Conservation (phyloP, 73 alveolate species). For the Diophrys sp. region DNA sequence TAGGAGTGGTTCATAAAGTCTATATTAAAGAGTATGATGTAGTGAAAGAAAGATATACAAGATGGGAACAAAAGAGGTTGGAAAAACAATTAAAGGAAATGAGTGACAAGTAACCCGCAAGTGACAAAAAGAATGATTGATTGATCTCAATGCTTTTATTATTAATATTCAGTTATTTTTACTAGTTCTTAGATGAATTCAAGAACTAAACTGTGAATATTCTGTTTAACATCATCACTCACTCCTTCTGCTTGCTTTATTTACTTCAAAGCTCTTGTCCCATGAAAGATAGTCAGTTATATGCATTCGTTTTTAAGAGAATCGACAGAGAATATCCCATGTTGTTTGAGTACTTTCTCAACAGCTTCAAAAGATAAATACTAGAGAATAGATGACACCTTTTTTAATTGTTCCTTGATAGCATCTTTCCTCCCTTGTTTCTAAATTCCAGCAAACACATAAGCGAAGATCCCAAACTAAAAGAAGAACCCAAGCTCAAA, state of each 20-base stretch:
- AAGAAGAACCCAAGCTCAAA: conserved; percentile 51
- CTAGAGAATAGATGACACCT: conserved; percentile 36
- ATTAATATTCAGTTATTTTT: neutral
- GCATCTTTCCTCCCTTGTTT: conserved; percentile 23
- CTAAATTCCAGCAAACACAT: conserved; percentile 37
- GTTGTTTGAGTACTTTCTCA: conserved; percentile 26
- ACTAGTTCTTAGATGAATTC: neutral
- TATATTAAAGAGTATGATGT: neutral
- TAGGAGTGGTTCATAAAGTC: neutral
- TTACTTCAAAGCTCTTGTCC: neutral
- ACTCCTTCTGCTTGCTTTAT: neutral
- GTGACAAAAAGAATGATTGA: neutral
- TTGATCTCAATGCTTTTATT: too few species aligned
- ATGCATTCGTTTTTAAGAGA: neutral
- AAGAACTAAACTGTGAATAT: neutral
- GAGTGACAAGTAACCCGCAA: neutral
- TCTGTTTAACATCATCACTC: neutral
- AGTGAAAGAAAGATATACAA: neutral
- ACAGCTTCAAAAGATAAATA: conserved; percentile 39
- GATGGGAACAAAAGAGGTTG: neutral
- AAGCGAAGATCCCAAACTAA: conserved; percentile 48
- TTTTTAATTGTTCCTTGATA: conserved; percentile 28
- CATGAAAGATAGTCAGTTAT: conserved; percentile 1
- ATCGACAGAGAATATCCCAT: neutral
- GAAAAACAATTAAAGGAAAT: neutral